phyloP scores from a whole-genome alignment of 73 alveolate species.

The Blepharisma japonicum region DNA sequence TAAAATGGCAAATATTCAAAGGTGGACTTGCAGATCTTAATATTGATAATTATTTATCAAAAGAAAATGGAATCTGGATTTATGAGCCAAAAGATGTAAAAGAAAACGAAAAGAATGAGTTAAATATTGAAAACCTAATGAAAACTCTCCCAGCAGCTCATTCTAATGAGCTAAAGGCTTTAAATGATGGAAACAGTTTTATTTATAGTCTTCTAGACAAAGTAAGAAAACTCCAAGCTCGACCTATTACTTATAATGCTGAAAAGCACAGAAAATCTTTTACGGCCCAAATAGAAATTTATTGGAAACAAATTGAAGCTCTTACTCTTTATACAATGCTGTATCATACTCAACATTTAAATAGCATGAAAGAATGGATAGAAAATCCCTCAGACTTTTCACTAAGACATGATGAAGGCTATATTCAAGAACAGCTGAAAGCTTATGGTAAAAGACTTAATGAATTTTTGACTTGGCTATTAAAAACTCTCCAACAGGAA shows the following conservation, averaged over 20 bases:
- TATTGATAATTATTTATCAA: neutral
- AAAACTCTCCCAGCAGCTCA: neutral
- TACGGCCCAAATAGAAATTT: conserved; percentile 30
- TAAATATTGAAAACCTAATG: conserved; percentile 13
- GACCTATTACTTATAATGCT: conserved; percentile 32
- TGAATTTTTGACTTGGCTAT: conserved; percentile 53
- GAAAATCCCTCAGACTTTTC: neutral
- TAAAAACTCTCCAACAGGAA: conserved; percentile 44
- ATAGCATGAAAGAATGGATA: neutral
- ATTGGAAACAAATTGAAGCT: conserved; percentile 42
- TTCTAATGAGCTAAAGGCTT: conserved; percentile 19
- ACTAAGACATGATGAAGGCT: neutral
- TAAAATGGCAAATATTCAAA: conserved; percentile 5
- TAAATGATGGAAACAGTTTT: conserved; percentile 20
- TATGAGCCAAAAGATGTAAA: neutral
- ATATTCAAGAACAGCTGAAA: conserved; percentile 33
- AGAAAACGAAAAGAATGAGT: neutral
- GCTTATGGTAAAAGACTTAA: conserved; percentile 40
- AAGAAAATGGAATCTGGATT: neutral
- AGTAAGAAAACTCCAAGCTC: conserved; percentile 40
- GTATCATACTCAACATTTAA: conserved; percentile 6
- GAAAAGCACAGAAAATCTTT: conserved; percentile 51
- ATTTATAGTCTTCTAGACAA: conserved; percentile 8
- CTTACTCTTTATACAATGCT: conserved; percentile 27
- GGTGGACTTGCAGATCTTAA: conserved; percentile 15